phyloP scores from a whole-genome alignment of 805 yeast species.

The Saturnispora silvae region DNA sequence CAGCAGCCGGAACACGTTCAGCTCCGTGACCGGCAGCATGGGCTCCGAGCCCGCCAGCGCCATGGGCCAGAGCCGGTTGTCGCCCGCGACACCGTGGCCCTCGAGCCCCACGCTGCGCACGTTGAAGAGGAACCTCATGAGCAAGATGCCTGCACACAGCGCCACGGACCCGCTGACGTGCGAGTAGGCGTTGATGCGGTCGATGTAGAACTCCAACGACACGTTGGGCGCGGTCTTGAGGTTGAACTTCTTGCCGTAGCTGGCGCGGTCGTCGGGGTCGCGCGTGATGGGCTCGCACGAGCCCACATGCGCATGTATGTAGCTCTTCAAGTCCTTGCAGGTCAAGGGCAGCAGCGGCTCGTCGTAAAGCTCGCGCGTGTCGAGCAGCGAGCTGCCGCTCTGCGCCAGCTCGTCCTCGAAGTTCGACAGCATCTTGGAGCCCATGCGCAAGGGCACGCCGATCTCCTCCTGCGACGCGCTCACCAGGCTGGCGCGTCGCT shows the following conservation, averaged over 20 bases:
- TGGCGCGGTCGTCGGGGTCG: conserved; percentile 9
- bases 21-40: conserved; percentile 25
- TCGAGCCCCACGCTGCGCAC: conserved; percentile 11
- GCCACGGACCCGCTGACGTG: conserved; percentile 24
- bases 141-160: conserved; percentile 23
- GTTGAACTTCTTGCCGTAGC: conserved; percentile 20
- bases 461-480: conserved; percentile 19
- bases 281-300: conserved; percentile 10
- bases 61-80: conserved; percentile 5
- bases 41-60: background rate
- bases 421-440: conserved; percentile 21
- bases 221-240: conserved; percentile 24
- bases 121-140: conserved; percentile 24
- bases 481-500: conserved; percentile 9
- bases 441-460: conserved; percentile 21
- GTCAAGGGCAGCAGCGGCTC: conserved; percentile 1
- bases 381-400: background rate
- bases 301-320: conserved; percentile 8
- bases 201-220: conserved; percentile 20
- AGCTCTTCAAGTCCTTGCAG: conserved; percentile 7
- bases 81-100: conserved; percentile 3
- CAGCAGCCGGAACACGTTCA: conserved; percentile 31
- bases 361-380: background rate
- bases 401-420: conserved; percentile 16
- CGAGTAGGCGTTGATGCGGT: conserved; percentile 24